phyloP scores from a whole-genome alignment of 768 basidiomycete genomes.

The Lactarius akahatsu region DNA sequence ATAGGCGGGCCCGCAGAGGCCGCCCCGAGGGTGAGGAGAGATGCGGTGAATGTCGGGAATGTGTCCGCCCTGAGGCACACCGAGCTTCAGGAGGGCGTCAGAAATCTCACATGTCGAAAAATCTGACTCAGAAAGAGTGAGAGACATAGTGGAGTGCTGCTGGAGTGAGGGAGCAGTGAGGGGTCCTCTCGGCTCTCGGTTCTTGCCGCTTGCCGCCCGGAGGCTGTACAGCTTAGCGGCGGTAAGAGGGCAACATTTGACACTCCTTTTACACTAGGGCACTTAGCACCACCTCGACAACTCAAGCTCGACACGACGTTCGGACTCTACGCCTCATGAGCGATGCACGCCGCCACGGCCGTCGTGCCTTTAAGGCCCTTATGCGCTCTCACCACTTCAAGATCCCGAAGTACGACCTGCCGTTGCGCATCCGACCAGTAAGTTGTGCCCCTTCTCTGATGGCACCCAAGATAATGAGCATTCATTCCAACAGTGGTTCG shows the following conservation, averaged over 20 bases:
- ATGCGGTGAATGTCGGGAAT: constrained; percentile 73
- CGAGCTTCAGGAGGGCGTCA: constrained; percentile 83
- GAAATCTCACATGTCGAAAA: constrained; percentile 84
- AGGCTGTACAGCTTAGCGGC: neutral
- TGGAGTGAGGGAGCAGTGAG: too few species aligned
- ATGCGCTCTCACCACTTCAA: constrained; percentile 70
- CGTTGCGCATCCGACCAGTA: constrained; percentile 72
- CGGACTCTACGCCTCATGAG: constrained; percentile 18
- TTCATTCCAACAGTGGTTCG: constrained; percentile 62
- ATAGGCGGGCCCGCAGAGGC: constrained; percentile 76
- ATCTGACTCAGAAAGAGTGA: constrained; percentile 30
- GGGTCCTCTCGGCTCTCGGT: neutral
- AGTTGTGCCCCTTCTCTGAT: constrained; percentile 23
- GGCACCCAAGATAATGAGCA: neutral
- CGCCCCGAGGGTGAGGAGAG: constrained; percentile 41
- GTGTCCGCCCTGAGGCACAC: constrained; percentile 66
- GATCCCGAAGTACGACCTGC: constrained; percentile 66
- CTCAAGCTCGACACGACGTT: neutral
- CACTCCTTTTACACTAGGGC: neutral
- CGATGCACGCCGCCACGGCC: constrained; percentile 40
- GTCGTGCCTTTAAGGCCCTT: constrained; percentile 52
- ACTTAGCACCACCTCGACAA: neutral
- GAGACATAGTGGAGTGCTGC: constrained; percentile 5
- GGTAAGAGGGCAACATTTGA: neutral
- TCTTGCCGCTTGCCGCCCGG: too few species aligned